Conservation (phyloP, 208 protist species). For the Trypanosoma platydactyli region DNA sequence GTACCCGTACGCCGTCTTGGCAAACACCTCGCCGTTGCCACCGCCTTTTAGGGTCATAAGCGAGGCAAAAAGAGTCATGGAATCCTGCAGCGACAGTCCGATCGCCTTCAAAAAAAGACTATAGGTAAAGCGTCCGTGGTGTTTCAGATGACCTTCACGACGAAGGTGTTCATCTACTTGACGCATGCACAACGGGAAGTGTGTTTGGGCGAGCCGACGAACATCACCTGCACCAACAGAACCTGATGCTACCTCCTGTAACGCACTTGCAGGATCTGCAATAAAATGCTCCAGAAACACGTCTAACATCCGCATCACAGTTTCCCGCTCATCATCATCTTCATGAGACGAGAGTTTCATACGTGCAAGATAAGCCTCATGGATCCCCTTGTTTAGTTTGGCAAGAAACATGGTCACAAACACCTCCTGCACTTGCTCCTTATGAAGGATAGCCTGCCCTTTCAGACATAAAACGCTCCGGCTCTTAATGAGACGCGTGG, state of each 20-base stretch:
- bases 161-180: slow-evolving; percentile 82
- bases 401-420: slow-evolving; percentile 78
- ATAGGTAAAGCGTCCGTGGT: slow-evolving; percentile 89
- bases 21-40: slow-evolving; percentile 69
- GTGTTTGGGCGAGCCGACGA: slow-evolving; percentile 67
- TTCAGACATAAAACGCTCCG: slow-evolving; percentile 67
- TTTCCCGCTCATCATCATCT: slow-evolving; percentile 60
- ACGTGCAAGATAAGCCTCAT: slow-evolving; percentile 72
- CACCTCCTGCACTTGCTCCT: slow-evolving; percentile 82
- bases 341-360: slow-evolving; percentile 60
- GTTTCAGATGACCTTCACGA: slow-evolving; percentile 85
- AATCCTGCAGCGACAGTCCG: slow-evolving; percentile 83
- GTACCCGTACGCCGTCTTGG: slow-evolving; percentile 90
- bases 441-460: slow-evolving; percentile 74
- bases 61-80: slow-evolving; percentile 79
- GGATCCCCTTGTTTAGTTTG: slow-evolving; percentile 66
- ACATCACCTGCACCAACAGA: slow-evolving; percentile 75
- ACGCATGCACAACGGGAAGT: slow-evolving; percentile 93
- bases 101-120: slow-evolving; percentile 91
- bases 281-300: slow-evolving; percentile 85
- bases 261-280: slow-evolving; percentile 48
- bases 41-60: slow-evolving; percentile 85
- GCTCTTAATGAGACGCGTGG: slow-evolving; percentile 74
- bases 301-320: slow-evolving; percentile 85
- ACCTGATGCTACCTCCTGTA: slow-evolving; percentile 59